Conservation (phyloP, 225 moss, liverwort and hornwort species). For the Neckera pumila region DNA sequence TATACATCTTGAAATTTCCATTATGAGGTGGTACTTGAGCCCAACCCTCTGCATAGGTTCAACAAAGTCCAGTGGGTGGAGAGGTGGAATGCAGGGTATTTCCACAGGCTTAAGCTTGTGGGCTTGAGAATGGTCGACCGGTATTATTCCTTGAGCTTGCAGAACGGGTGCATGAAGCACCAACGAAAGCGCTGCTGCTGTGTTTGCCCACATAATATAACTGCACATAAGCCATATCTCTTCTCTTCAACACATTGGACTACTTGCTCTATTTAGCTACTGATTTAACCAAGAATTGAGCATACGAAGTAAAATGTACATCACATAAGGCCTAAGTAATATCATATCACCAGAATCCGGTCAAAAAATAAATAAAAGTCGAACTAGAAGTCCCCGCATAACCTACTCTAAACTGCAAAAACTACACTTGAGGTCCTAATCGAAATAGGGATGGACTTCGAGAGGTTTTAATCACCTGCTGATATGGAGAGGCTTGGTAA, state of each 20-base stretch:
- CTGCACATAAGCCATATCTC: background rate
- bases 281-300: background rate
- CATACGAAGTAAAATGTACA: background rate
- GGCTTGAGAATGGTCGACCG: background rate
- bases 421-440: background rate
- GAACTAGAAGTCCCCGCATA: background rate
- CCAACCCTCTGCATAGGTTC: background rate
- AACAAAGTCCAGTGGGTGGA: conserved; percentile 3
- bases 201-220: background rate
- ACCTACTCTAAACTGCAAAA: background rate
- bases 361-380: background rate
- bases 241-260: background rate
- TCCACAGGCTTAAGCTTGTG: background rate
- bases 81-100: conserved; percentile 1
- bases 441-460: background rate
- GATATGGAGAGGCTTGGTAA: background rate
- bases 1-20: background rate
- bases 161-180: background rate
- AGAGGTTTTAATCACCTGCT: background rate
- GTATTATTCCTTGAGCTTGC: background rate
- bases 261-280: background rate
- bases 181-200: background rate
- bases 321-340: too few relatives aligned
- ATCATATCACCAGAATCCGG: background rate
- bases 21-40: background rate